Percentiles rank a stretch among this genome's conserved stretches.
Evolutionary conservation across 768 basidiomycete genomes (phyloP).

Genomic region (Dentipellis sp.): DNA sequence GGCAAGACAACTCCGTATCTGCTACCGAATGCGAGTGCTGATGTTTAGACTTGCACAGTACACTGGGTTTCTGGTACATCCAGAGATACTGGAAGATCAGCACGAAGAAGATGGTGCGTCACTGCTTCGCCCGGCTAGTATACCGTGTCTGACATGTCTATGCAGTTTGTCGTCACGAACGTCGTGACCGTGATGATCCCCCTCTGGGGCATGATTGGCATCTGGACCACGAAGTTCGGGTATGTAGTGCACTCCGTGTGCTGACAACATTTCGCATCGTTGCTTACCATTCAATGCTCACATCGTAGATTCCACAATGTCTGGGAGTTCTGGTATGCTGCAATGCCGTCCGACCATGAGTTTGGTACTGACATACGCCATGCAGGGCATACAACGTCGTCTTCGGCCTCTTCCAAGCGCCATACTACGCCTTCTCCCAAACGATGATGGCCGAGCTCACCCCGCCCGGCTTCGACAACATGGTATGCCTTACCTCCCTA

Average conservation of each 20-base stretch:
- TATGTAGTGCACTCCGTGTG: constrained; percentile 14
- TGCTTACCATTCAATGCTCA: neutral
- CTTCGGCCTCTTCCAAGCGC: constrained; percentile 77
- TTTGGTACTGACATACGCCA: neutral
- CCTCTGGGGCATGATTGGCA: constrained; percentile 80
- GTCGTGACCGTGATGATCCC: constrained; percentile 71
- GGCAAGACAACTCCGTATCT: constrained; percentile 7
- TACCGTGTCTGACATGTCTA: neutral
- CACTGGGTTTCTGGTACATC: constrained; percentile 76
- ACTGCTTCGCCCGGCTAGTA: neutral
- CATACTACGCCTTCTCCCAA: constrained; percentile 80
- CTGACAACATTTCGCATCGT: neutral
- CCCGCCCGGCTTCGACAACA: constrained; percentile 83
- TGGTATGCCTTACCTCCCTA: constrained; percentile 26
- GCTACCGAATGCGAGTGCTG: neutral
- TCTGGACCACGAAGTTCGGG: constrained; percentile 74
- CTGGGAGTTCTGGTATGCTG: constrained; percentile 78
- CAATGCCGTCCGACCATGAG: constrained; percentile 11
- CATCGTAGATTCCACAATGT: constrained; percentile 55
- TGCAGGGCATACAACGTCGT: constrained; percentile 70
- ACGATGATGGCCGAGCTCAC: constrained; percentile 88
- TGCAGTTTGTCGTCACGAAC: constrained; percentile 67
- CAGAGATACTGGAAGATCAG: constrained; percentile 70
- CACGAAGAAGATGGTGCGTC: constrained; percentile 70
- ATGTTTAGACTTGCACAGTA: constrained; percentile 26